These are phyloP conservation scores for Trichoderma aggressivum DNA, from an alignment of 2,329 filamentous ascomycete genomes.

Conservation along the genomic window DNA sequence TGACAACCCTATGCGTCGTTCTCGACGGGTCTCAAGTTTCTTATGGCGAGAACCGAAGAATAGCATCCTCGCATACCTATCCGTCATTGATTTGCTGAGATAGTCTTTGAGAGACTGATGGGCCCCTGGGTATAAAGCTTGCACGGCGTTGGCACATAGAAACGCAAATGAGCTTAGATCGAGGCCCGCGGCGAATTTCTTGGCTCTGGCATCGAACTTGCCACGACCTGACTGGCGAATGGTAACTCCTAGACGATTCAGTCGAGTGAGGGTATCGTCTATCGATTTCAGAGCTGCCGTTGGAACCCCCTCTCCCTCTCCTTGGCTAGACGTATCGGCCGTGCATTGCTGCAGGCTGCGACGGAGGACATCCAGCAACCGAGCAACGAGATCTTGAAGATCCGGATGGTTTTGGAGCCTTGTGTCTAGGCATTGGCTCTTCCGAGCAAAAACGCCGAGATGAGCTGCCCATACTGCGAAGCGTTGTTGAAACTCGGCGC, in stretches of 20 bases:
- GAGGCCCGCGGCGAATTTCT: neutral
- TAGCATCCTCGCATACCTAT: neutral
- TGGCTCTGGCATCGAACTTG: neutral
- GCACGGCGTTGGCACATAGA: neutral
- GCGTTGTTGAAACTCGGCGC: constrained; percentile 11
- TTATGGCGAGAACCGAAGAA: neutral
- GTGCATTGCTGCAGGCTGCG: neutral
- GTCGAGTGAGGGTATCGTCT: constrained; percentile 11
- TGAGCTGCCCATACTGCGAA: constrained; percentile 18
- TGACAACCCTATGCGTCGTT: neutral
- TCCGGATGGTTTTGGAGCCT: constrained; percentile 15
- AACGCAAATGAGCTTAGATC: neutral
- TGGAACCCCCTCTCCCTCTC: neutral
- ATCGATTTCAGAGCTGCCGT: neutral
- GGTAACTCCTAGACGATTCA: constrained; percentile 9
- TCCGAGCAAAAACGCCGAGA: constrained; percentile 19
- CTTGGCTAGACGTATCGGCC: neutral
- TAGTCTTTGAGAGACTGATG: neutral
- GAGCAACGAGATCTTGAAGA: constrained; percentile 10
- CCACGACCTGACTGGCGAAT: constrained; percentile 11
- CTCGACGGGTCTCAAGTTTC: neutral
- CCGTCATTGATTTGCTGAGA: neutral
- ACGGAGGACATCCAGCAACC: constrained; percentile 12
- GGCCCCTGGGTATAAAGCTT: neutral
- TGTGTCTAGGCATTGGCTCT: constrained; percentile 18